Conservation (phyloP, 148 eudicot genomes). For the Bassia scoparia region DNA sequence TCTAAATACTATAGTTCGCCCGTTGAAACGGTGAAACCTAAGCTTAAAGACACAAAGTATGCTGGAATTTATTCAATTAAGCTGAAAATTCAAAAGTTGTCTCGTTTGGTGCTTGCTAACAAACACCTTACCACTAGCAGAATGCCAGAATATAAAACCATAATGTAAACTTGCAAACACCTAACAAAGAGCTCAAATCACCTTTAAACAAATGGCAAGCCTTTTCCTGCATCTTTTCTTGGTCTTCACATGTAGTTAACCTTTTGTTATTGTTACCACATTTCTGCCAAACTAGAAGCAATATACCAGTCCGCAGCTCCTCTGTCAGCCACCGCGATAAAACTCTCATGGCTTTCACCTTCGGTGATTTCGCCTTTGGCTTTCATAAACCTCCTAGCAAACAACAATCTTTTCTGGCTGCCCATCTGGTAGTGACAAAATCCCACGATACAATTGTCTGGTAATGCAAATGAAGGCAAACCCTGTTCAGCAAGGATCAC, state of each 20-base stretch:
- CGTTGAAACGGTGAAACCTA: no score
- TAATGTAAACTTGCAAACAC: no score
- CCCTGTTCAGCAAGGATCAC: slow-evolving; percentile 38
- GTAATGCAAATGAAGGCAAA: slow-evolving; percentile 34
- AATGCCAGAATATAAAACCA: no score
- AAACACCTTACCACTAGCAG: no score
- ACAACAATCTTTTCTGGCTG: slow-evolving; percentile 31
- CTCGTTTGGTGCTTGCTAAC: no score
- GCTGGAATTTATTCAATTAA: no score
- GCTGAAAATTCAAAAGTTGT: no score
- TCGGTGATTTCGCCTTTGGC: slow-evolving; percentile 55
- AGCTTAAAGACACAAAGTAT: no score
- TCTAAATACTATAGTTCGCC: no score
- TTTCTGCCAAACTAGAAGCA: slow-evolving; percentile 27
- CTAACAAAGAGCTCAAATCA: no score
- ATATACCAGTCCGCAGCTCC: slow-evolving; percentile 22
- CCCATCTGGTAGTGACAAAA: slow-evolving; percentile 54
- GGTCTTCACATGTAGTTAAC: slow-evolving; percentile 4
- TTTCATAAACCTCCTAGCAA: slow-evolving; percentile 26
- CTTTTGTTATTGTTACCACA: not conserved
- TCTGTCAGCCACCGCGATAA: slow-evolving; percentile 24
- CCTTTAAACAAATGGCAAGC: slow-evolving; percentile 6
- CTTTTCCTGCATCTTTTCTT: slow-evolving; percentile 11
- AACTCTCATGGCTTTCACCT: slow-evolving; percentile 42
- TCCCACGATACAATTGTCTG: slow-evolving; percentile 49